Evolutionary conservation across 2,329 filamentous ascomycete genomes (phyloP), one percentile per base, ranked within the genome.

Genomic region (Trichoderma sp.): DNA sequence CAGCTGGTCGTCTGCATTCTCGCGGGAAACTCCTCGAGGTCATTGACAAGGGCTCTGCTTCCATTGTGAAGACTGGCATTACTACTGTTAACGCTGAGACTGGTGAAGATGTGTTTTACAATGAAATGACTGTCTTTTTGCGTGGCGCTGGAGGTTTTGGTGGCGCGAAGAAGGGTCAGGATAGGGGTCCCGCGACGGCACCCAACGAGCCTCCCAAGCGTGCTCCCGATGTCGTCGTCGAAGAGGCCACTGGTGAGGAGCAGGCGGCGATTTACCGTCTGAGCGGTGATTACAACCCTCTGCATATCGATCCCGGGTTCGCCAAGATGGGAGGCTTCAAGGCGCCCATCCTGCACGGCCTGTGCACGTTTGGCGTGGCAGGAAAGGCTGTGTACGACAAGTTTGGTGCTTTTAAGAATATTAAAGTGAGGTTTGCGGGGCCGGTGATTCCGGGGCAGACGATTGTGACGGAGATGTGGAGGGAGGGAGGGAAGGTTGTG

Each of bases 291-390:
- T 93, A 96, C 83, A 98, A 99, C 88, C 97, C 97, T 16, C 91
- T 99, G 2, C 97, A 99, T 87, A 93, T 99, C 77, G 97, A 99
- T 84, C 97, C 97, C 1, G 90, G 91, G 67, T 98, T 99, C 85
- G 94, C 94, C 86, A 97, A 97, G 87, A 92, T 97, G 80, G 97
- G 96, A 76, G 97, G 97, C 76, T 99, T 99, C 91, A 93, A 97
- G 86, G 91, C 88, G 33, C 97, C 97, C 14, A 99, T 99, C 83
- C 88, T 99, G 72, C 97, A 99, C 87, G 97, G 97, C n/a, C 91
- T 99, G 50, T 98, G 95, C 90, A 97, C 92, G 83, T 96, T 99
- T 81, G 97, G 97, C 79, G 91, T 98, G 79, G 93, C 94, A 18
- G 94, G 93, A 78, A 98, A 98, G 89, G 95, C 96, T 76, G 91